Base-by-base conservation (phyloP, 257 asterid genomes). In the Nicotiana otophora region DNA sequence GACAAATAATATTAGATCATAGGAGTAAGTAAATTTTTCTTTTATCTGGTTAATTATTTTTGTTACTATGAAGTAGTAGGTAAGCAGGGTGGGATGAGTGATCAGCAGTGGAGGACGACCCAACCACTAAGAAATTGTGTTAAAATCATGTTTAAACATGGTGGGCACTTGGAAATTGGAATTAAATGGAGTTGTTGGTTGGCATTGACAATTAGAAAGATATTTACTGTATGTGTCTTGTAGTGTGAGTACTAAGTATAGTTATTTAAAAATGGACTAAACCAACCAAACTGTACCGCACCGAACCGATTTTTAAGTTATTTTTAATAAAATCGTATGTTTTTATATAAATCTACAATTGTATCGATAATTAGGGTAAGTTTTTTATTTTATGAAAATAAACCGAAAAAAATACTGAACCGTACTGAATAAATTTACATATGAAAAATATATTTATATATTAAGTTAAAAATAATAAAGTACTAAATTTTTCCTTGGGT, bases 171-270 rank as follows among this genome's bases (percentile, higher is more conserved):
- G 46, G 57, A 6, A n/a, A 70, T 36, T 68, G 31, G 57, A 6
- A 74, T 16, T 74, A 74, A 74, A 74, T 74, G 80, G 15, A 48
- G 80, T 26, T 8, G 80, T 74, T 28, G 80, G 61, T 17, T 74
- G 80, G 62, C 16, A 74, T 74, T 74, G 61, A 20, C 23, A 42
- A 48, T 48, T 19, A 1, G 1, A 26, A 7, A 51, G 0, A 23
- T 74, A 48, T 26, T 48, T 74, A 15, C 36, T 48, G 4, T 74
- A 3, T 72, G 0, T 48, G 79, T 48, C 60, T 3, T 48, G 4
- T 72, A 23, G 26, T 23, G 62, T 48, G 36, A 28, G 26, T 23
- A 23, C 26, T 23, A 1, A 23, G 26, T 23, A 23, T 23, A 23
- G 26, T 23, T 23, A 23, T 23, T 23, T 23, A 23, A 23, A 23